These are phyloP conservation scores for Colletotrichum tamarilloi DNA, from an alignment of 2,329 filamentous ascomycete species.

Conservation along the genomic window DNA sequence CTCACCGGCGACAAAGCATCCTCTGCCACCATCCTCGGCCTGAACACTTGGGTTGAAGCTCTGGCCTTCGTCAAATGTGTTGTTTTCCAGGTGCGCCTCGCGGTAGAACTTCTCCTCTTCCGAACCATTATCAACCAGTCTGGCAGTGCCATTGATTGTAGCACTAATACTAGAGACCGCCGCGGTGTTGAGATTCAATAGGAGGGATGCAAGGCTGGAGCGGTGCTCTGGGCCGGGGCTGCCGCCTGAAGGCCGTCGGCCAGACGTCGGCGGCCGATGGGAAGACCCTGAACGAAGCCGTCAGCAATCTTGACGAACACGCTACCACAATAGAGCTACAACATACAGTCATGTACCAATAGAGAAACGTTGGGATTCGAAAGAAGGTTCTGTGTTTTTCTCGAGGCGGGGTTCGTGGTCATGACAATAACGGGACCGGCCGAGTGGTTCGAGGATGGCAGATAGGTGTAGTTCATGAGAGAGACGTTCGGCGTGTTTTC, in stretches of 20 bases:
- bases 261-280: constrained; percentile 84
- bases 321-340: no score
- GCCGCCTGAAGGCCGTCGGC: constrained; percentile 67
- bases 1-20: constrained; percentile 81
- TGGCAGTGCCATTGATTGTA: constrained; percentile 90
- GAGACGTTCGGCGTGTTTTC: constrained; percentile 89
- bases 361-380: constrained; percentile 89
- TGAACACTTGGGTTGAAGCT: constrained; percentile 45
- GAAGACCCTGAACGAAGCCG: constrained; percentile 73
- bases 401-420: constrained; percentile 85
- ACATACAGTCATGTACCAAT: constrained; percentile 88
- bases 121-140: constrained; percentile 76
- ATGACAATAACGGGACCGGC: constrained; percentile 88
- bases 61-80: constrained; percentile 78
- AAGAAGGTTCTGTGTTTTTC: constrained; percentile 84
- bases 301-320: constrained; percentile 7
- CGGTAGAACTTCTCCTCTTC: constrained; percentile 89
- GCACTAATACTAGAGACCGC: constrained; percentile 89
- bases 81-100: constrained; percentile 87
- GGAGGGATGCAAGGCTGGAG: constrained; percentile 82
- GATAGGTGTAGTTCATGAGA: constrained; percentile 99
- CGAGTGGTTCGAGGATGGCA: constrained; percentile 79
- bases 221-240: constrained; percentile 73
- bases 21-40: constrained; percentile 63
- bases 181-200: constrained; percentile 91